Base-by-base conservation (phyloP, 2,329 filamentous ascomycete genomes). In the Colletotrichum tropicale region DNA sequence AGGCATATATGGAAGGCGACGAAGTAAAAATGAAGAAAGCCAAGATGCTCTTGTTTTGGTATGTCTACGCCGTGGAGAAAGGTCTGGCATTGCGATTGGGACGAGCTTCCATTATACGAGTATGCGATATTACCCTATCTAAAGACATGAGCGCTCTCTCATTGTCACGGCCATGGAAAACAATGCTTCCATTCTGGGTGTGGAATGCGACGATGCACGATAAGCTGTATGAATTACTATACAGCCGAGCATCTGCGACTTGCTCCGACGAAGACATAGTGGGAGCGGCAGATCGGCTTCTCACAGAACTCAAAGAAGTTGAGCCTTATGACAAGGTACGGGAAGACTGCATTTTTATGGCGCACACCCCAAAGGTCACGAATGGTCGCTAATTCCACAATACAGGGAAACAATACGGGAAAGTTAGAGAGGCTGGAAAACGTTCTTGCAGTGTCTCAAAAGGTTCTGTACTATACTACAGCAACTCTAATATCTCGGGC, bases 61-160 rank as follows among this genome's bases (percentile, higher is more conserved):
- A 78, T 38, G 80, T 87, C 1, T 93, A 93, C 79, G 87, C 89
- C 9, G 83, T 92, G 15, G 90, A 93, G 78, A 92, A 90, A 75
- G 87, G 87, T 3, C 83, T 94, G 13, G 88, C 90, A 0, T 84
- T 94, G 55, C 87, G 91, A 4, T 84, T 93, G 3, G 92, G 92
- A 0, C 88, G 91, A 16, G 87, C 90, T 0, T 87, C 91, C 0
- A 85, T 87, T 8, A 89, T 94, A 38, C 89, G 90, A 64, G 91
- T 90, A 77, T 90, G 88, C 77, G 90, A 91, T 73, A 89, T 91
- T 66, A 87, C 87, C 0, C 80, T 89, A 10, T 83, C 85, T 3
- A 79, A 84, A 60, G 83, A 78, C 8, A 81, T 82, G 62, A 81
- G 81, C 8, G 77, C 74, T 7, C 71, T 80, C 5, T 81, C 78